phyloP scores from a whole-genome alignment of 1,284 basidiomycete species.

The Coniferiporia weirii region DNA sequence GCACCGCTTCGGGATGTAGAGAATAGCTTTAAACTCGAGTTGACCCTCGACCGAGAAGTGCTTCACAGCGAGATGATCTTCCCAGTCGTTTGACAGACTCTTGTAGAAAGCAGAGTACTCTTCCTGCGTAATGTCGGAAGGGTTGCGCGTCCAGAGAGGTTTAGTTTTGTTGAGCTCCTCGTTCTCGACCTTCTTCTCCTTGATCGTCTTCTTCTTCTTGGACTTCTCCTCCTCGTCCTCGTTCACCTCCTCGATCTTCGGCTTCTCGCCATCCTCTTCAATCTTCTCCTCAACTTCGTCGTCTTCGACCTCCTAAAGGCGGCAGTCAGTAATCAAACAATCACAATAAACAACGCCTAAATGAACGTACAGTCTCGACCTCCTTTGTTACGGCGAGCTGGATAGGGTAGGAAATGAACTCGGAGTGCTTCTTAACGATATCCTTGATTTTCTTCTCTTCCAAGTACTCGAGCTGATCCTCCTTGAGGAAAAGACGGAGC shows the following conservation, averaged over 20 bases:
- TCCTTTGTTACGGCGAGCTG: slow-evolving; percentile 99
- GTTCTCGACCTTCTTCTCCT: slow-evolving; percentile 84
- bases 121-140: slow-evolving; percentile 86
- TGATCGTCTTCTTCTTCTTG: slow-evolving; percentile 98
- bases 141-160: slow-evolving; percentile 99
- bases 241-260: slow-evolving; percentile 77
- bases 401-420: slow-evolving; percentile 99
- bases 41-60: slow-evolving; percentile 99
- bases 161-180: slow-evolving; percentile 99
- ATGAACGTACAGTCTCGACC: slow-evolving; percentile 80
- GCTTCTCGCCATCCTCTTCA: slow-evolving; percentile 65
- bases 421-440: slow-evolving; percentile 99
- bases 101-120: slow-evolving; percentile 99
- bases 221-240: slow-evolving; percentile 77
- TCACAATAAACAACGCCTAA: background rate
- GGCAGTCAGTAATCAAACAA: slow-evolving; percentile 16
- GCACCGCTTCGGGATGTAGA: slow-evolving; percentile 93
- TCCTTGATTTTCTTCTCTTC: slow-evolving; percentile 99
- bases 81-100: slow-evolving; percentile 99
- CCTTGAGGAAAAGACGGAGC: slow-evolving; percentile 95
- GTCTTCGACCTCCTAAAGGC: slow-evolving; percentile 79
- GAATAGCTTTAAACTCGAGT: slow-evolving; percentile 99
- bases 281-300: slow-evolving; percentile 69
- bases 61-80: slow-evolving; percentile 98
- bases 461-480: slow-evolving; percentile 98